Evolutionary conservation across 2,329 filamentous ascomycete species (phyloP).

Genomic region (Ambrosiella beaveri): DNA sequence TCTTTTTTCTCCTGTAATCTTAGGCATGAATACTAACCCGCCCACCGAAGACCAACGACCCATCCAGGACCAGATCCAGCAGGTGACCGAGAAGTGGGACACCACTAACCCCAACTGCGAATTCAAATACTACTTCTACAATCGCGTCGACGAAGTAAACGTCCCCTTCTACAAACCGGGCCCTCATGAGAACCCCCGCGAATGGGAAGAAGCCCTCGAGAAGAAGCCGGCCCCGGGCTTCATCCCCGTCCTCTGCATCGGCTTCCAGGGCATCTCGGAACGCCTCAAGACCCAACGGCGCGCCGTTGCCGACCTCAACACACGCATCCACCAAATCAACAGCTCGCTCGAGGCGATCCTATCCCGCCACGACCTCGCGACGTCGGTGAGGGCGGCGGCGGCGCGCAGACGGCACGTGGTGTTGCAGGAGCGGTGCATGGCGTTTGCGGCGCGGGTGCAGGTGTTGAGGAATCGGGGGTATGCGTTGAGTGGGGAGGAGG

Average conservation of each 20-base stretch:
- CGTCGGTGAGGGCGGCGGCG: slow-evolving; percentile 55
- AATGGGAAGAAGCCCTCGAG: slow-evolving; percentile 70
- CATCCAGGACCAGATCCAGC: slow-evolving; percentile 54
- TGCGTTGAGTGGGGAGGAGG: slow-evolving; percentile 61
- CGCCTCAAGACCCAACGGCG: slow-evolving; percentile 56
- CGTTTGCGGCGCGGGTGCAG: slow-evolving; percentile 63
- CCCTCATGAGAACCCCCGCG: slow-evolving; percentile 52
- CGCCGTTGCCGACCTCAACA: slow-evolving; percentile 52
- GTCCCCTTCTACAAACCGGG: slow-evolving; percentile 62
- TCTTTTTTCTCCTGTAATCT: slow-evolving; percentile 5
- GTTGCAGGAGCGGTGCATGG: slow-evolving; percentile 54
- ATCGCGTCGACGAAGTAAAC: slow-evolving; percentile 56
- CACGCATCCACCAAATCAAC: slow-evolving; percentile 64
- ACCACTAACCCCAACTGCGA: slow-evolving; percentile 48
- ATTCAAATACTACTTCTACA: slow-evolving; percentile 78
- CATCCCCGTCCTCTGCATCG: slow-evolving; percentile 59
- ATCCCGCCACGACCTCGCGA: slow-evolving; percentile 58
- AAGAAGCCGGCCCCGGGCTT: slow-evolving; percentile 61
- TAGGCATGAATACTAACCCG: slow-evolving; percentile 8
- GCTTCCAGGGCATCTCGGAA: slow-evolving; percentile 54
- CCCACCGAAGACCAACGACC: slow-evolving; percentile 41
- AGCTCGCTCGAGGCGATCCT: slow-evolving; percentile 53
- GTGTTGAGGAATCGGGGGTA: slow-evolving; percentile 68
- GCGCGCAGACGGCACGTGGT: slow-evolving; percentile 56
- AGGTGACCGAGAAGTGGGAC: slow-evolving; percentile 59